Evolutionary conservation across 225 moss, liverwort and hornwort species (phyloP), one percentile per base, ranked within the genome.

Genomic region (Marchantia paleacea): DNA sequence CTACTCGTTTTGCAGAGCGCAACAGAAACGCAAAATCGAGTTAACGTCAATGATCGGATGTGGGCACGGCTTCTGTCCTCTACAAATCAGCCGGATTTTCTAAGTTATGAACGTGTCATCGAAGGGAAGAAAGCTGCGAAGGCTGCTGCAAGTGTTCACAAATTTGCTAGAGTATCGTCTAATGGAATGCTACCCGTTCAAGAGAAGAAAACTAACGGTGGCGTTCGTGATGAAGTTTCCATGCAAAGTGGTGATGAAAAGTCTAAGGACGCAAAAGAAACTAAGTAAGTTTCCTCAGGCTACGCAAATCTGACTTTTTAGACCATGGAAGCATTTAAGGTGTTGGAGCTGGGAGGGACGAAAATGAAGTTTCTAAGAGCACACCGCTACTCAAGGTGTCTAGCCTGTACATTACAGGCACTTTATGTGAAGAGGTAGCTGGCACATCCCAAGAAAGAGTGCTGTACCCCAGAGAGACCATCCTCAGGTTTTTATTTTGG

Each of bases 11-110:
- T 80, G 64, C 88, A 91, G 90, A 88, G 84, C 50, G 89, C 85
- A 18, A 84, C 85, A 5, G 83, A 85, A 29, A 84, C 86, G 8
- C 91, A 82, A 71, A 88, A 90, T 28, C 84, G 79, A 47, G 91
- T 91, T 24, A 90, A 84, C 57, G 84, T 88, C 0, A 86, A 85
- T 71, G 91, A 91, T 55, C 83, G 91, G 52, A 90, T 91, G 91
- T 91, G 91, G 91, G 91, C 91, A 64, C 88, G 91, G 24, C 86
- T 91, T 68, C 85, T 91, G 30, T 88, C 91, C 24, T 91, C 91
- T 8, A 91, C 91, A 16, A 85, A 90, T 65, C 91, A 91, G 75
- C 91, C 91, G 65, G 88, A 88, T 57, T 91, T 91, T 84, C 57
- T 91, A 13, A 72, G 83, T 6, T 88, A 91, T 80, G 47, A 85